Percentiles rank a stretch among this genome's conserved stretches.
Conservation (phyloP, 2,329 filamentous ascomycete species). For the Fusarium odoratissimum region DNA sequence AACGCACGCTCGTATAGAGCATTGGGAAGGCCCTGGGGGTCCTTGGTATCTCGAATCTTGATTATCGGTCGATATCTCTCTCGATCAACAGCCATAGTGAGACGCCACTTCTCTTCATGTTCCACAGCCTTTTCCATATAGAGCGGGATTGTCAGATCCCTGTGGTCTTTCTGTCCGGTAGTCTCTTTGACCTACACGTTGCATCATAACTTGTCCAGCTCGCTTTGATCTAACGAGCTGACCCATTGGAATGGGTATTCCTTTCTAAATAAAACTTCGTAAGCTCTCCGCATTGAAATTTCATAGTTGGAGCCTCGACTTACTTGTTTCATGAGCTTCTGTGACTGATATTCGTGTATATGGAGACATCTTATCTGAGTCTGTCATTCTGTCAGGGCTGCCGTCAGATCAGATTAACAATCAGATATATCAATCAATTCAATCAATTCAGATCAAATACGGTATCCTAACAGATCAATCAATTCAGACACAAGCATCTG, state of each 20-base stretch:
- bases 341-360: slow-evolving; percentile 27
- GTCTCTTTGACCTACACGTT: not conserved
- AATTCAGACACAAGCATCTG: no score
- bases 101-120: slow-evolving; percentile 52
- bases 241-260: slow-evolving; percentile 38
- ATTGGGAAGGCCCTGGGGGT: slow-evolving; percentile 23
- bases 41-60: slow-evolving; percentile 44
- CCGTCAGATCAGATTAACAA: no score
- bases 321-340: slow-evolving; percentile 5
- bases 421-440: no score
- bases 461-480: no score
- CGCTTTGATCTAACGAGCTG: not conserved
- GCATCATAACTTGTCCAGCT: not conserved
- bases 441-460: no score
- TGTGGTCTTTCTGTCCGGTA: not conserved
- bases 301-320: accelerated
- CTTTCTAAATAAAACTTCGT: slow-evolving; percentile 34
- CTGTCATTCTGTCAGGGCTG: accelerated
- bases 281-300: not conserved
- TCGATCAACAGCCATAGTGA: slow-evolving; percentile 58
- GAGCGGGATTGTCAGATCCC: slow-evolving; percentile 41
- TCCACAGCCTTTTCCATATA: slow-evolving; percentile 51
- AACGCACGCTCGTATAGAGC: not conserved
- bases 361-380: slow-evolving; percentile 8
- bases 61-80: slow-evolving; percentile 53